Base-by-base conservation (phyloP, 768 basidiomycete genomes). In the Pisolithus orientalis region DNA sequence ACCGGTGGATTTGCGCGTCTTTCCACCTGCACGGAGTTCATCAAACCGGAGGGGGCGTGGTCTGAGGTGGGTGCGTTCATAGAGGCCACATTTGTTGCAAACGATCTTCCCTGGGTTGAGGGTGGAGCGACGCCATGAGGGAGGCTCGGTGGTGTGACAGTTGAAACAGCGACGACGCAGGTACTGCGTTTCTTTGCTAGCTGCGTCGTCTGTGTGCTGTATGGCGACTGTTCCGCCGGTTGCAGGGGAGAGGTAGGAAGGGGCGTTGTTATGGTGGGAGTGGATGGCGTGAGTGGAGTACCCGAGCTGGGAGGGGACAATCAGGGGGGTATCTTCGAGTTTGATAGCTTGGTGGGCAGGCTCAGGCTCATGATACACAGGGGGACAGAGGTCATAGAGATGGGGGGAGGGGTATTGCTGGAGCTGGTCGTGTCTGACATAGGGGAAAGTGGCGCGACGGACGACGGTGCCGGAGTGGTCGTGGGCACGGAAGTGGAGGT, bases 51-150 rank as follows among this genome's bases (percentile, higher is more conserved):
- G 75, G 7, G 90, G 90, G 11, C 90, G 78, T 5, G 90, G 82
- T 24, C 90, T 80, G 51, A 92, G 69, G 59, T 93, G 90, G 11
- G 90, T 93, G 63, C 90, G 87, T 69, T 93, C 90, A 62, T 93
- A 93, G 38, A 93, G 77, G 9, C 90, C 90, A 58, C 90, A 93
- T 74, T 93, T 93, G 78, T 93, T 93, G 79, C 90, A 93, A 43
- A 93, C 90, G 62, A 93, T 93, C 71, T 93, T 93, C 57, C 90
- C 90, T 0, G 87, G 88, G 68, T 90, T 90, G 62, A 93, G 84
- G 5, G 90, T 92, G 29, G 83, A 85, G 43, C 90, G 82, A 50
- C 90, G 84, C 90, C 90, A 93, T 25, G 82, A 84, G 6, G 90
- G 90, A 0, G 90, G 90, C 65, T 93, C 90, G 2, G 90, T 93